Conservation (phyloP, 2,329 filamentous ascomycete species). For the Botrytis elliptica region DNA sequence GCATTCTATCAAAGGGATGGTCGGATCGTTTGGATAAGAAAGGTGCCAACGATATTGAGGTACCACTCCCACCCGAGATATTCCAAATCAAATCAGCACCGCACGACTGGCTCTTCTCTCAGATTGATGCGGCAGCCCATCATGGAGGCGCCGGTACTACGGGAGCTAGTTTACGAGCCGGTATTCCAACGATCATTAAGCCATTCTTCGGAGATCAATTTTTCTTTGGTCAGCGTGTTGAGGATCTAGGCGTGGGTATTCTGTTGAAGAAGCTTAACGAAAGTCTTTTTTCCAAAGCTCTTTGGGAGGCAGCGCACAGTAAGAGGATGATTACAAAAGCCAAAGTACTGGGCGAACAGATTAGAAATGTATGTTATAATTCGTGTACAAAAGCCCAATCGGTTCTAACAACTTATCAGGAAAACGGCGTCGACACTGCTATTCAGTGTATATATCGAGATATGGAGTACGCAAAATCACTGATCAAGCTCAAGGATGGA, state of each 20-base stretch:
- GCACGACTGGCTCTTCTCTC: slow-evolving; percentile 93
- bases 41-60: slow-evolving; percentile 51
- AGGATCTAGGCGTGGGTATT: slow-evolving; percentile 90
- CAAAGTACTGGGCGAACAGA: slow-evolving; percentile 75
- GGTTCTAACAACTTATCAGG: slow-evolving; percentile 52
- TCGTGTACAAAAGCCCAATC: neutral
- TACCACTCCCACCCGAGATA: slow-evolving; percentile 75
- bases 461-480: slow-evolving; percentile 83
- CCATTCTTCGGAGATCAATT: slow-evolving; percentile 98
- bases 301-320: slow-evolving; percentile 90
- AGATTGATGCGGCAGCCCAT: slow-evolving; percentile 91
- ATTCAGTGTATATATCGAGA: slow-evolving; percentile 94
- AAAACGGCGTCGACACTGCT: slow-evolving; percentile 84
- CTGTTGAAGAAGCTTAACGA: slow-evolving; percentile 86
- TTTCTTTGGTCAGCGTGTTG: slow-evolving; percentile 87
- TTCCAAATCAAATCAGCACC: slow-evolving; percentile 86
- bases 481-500: slow-evolving; percentile 67
- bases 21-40: slow-evolving; percentile 74
- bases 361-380: slow-evolving; percentile 66
- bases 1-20: slow-evolving; percentile 95
- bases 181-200: slow-evolving; percentile 89
- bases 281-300: slow-evolving; percentile 76
- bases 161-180: slow-evolving; percentile 85
- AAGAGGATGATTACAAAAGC: slow-evolving; percentile 91
- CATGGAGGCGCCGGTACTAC: slow-evolving; percentile 95